Percentiles rank a stretch among this genome's conserved stretches.
Evolutionary conservation across 305 asterid genomes (phyloP).

Genomic region (Euphrasia arctica): DNA sequence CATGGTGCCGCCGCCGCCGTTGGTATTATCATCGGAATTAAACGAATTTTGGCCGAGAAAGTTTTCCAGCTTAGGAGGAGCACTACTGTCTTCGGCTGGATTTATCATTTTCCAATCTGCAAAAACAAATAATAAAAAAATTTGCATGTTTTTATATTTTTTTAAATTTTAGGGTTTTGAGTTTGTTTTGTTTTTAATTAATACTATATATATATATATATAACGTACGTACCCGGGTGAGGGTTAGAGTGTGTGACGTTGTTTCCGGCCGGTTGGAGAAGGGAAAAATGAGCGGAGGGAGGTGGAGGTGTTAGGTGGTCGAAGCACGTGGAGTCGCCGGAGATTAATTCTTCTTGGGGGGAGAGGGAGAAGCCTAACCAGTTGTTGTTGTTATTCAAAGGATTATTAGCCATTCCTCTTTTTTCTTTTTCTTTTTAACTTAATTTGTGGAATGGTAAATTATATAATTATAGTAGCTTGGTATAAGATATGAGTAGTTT

Average conservation of each 20-base stretch:
- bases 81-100: conserved; percentile 23
- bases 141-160: neutral
- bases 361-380: conserved; percentile 83
- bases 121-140: neutral
- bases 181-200: neutral
- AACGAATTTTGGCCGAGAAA: conserved; percentile 36
- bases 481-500: too few relatives aligned
- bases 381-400: conserved; percentile 69
- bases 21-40: neutral
- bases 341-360: conserved; percentile 40
- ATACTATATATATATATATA: neutral
- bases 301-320: conserved; percentile 41
- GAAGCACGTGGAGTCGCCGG: conserved; percentile 46
- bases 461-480: too few relatives aligned
- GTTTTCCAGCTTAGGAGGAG: conserved; percentile 64
- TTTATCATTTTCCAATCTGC: conserved; percentile 63
- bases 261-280: conserved; percentile 50
- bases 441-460: neutral
- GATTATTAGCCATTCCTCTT: conserved; percentile 6
- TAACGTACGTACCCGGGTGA: too few relatives aligned
- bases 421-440: neutral
- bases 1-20: conserved; percentile 26
- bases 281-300: conserved; percentile 41
- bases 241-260: conserved; percentile 23
- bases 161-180: conserved; percentile 3